Conservation (phyloP, 371 early-diverging fungal genomes). For the Rhizopus stolonifer region DNA sequence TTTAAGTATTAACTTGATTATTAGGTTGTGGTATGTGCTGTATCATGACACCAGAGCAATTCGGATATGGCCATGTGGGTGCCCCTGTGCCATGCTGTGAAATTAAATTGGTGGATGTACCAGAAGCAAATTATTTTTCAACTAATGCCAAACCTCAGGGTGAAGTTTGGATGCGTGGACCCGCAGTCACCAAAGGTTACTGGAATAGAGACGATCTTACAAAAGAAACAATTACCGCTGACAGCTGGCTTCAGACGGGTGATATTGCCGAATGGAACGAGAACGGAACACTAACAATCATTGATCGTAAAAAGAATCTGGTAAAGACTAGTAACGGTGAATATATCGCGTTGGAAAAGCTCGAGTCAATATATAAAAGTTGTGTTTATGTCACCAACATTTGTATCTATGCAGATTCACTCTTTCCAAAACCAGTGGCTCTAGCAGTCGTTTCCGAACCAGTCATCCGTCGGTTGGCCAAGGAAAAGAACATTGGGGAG, state of each 20-base stretch:
- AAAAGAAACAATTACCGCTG: slow-evolving; percentile 72
- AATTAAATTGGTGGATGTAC: slow-evolving; percentile 90
- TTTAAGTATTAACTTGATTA: neutral
- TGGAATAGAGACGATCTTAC: slow-evolving; percentile 74
- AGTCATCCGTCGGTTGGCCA: slow-evolving; percentile 38
- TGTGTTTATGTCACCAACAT: slow-evolving; percentile 77
- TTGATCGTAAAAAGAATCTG: slow-evolving; percentile 83
- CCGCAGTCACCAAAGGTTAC: slow-evolving; percentile 65
- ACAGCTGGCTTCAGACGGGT: slow-evolving; percentile 92
- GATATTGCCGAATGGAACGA: slow-evolving; percentile 85
- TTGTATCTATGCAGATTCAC: slow-evolving; percentile 84
- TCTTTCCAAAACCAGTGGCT: slow-evolving; percentile 67
- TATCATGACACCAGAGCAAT: slow-evolving; percentile 64
- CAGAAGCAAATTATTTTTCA: slow-evolving; percentile 77
- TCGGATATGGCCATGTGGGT: slow-evolving; percentile 76
- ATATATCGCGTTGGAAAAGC: slow-evolving; percentile 96
- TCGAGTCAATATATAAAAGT: slow-evolving; percentile 92
- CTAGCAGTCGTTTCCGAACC: slow-evolving; percentile 70
- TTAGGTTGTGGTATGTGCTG: slow-evolving; percentile 60
- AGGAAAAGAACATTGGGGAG: slow-evolving; percentile 24
- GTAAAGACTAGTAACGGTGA: slow-evolving; percentile 90
- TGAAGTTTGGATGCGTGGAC: slow-evolving; percentile 88
- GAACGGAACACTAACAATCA: slow-evolving; percentile 71
- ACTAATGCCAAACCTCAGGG: slow-evolving; percentile 78
- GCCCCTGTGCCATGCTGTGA: slow-evolving; percentile 82